These are phyloP conservation scores for Borovskyia barvae DNA, from an alignment of 208 protist genomes.

Conservation along the genomic window DNA sequence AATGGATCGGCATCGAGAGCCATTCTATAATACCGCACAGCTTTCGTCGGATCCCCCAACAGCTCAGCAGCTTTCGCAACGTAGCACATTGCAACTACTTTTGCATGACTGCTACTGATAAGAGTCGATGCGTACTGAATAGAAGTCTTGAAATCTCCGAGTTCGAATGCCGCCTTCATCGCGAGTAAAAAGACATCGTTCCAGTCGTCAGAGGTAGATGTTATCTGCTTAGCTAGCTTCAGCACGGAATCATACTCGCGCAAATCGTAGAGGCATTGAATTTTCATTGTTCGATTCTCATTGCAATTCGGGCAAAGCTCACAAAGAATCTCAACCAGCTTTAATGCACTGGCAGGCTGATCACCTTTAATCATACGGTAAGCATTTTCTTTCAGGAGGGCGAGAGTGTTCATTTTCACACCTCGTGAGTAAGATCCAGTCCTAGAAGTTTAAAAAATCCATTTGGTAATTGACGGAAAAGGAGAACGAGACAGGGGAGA, in stretches of 20 bases:
- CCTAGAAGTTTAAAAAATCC: too few relatives aligned
- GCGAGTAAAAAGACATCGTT: constrained; percentile 34
- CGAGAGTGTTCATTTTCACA: constrained; percentile 11
- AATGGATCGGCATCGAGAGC: constrained; percentile 71
- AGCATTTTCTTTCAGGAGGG: constrained; percentile 20
- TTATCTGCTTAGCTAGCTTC: constrained; percentile 31
- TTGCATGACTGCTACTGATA: constrained; percentile 18
- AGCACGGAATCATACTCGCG: constrained; percentile 68
- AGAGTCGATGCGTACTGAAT: constrained; percentile 34
- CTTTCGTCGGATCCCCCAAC: constrained; percentile 48
- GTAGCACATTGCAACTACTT: constrained; percentile 67
- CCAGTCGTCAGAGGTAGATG: constrained; percentile 25
- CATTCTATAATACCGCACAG: constrained; percentile 56
- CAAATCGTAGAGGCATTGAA: constrained; percentile 54
- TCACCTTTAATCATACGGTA: constrained; percentile 39
- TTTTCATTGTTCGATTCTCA: constrained; percentile 42
- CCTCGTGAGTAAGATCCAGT: too few relatives aligned
- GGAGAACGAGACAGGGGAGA: too few relatives aligned
- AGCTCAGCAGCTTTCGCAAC: constrained; percentile 75
- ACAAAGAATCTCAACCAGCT: constrained; percentile 64
- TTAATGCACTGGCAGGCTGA: constrained; percentile 63
- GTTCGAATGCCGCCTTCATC: constrained; percentile 75
- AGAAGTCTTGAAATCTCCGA: constrained; percentile 62
- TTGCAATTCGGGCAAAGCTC: constrained; percentile 29
- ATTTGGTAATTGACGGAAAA: too few relatives aligned